Evolutionary conservation across 2,329 filamentous ascomycete species (phyloP), one percentile per base, ranked within the genome.

Genomic region (Aspergillus texensis): DNA sequence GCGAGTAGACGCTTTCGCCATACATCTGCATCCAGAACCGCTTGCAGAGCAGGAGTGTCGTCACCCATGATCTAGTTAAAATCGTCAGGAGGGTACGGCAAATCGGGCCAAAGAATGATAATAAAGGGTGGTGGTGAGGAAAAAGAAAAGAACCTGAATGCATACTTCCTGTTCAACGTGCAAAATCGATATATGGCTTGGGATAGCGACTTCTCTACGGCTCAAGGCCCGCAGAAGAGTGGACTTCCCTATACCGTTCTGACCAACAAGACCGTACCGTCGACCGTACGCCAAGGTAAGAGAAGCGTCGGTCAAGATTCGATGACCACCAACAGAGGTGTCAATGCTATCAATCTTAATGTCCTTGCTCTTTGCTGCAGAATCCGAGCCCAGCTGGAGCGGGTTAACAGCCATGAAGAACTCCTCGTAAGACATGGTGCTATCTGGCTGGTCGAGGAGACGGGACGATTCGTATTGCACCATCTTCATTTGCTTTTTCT

Each of bases 341-440:
- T 99, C 95, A 75, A 97, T 93, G 72, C 92, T 93, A 80, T 99
- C 95, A 70, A 99, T 84, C 83, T 98, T 99, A 85, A 99, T 94
- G 77, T 99, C 95, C 85, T 99, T 99, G 79, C 94, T 97, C 89
- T 98, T 99, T 36, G 89, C 86, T 64, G 89, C 79, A 62, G 86
- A 79, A 68, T 85, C 88, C 26, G 85, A 82, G 60, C 93, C 94
- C 65, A 98, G 74, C 77, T 98, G 94, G 67, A 99, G 86, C 65
- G 95, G 95, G 79, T 99, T 99, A 83, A 99, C 95, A 60, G 93
- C 91, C 95, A 99, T 98, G 86, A 96, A 99, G 82, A 99, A 98
- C 78, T 99, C 95, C 80, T 99, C 95, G 77, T 99, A 99, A 46
- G 93, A 96, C 84, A 97, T 90, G 14, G 94, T 84, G 72, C 90